Percentiles rank a stretch among this genome's conserved stretches.
Conservation (phyloP, 148 eudicot genomes). For the Persicaria maculosa region DNA sequence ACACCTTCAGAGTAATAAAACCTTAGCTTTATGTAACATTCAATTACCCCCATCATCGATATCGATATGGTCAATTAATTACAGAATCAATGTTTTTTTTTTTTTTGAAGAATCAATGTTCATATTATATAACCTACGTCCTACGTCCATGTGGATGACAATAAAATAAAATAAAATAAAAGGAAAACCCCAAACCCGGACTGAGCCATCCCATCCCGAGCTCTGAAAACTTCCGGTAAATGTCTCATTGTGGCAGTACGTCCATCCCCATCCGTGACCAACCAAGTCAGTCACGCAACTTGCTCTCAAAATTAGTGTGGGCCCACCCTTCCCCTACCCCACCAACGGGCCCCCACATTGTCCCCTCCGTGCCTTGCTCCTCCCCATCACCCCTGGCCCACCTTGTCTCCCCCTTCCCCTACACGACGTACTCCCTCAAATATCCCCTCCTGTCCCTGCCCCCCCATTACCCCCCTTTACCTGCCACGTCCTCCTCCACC, state of each 20-base stretch:
- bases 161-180: too few relatives aligned
- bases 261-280: slow-evolving; percentile 31
- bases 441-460: not conserved
- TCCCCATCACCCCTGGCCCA: slow-evolving; percentile 20
- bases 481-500: not conserved
- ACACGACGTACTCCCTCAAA: not conserved
- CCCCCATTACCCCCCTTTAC: not conserved
- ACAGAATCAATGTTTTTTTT: too few relatives aligned
- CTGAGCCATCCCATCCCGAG: not conserved
- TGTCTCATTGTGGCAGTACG: not conserved
- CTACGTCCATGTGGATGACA: too few relatives aligned
- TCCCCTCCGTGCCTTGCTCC: slow-evolving; percentile 6
- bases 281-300: slow-evolving; percentile 10
- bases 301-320: not conserved
- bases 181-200: too few relatives aligned
- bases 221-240: not conserved
- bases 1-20: too few relatives aligned
- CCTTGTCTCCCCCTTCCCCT: slow-evolving; percentile 24
- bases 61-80: too few relatives aligned
- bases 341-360: slow-evolving; percentile 19
- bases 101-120: too few relatives aligned
- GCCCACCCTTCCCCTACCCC: not conserved
- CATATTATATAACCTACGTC: too few relatives aligned
- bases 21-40: too few relatives aligned
- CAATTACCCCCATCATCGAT: too few relatives aligned